phyloP scores from a whole-genome alignment of 1,284 basidiomycete species.

The Cryptococcus sp. region DNA sequence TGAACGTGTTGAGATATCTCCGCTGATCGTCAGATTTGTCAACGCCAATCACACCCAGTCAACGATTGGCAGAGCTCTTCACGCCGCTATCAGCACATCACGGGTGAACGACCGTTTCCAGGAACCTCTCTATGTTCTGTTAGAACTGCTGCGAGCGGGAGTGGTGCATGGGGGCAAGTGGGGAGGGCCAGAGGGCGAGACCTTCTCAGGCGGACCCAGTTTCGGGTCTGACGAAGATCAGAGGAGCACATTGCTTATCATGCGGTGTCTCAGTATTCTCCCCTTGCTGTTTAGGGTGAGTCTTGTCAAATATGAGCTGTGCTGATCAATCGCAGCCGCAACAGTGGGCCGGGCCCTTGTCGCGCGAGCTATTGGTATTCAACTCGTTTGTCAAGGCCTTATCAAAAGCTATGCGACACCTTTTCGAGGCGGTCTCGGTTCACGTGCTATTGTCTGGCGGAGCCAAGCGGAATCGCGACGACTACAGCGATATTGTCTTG shows the following conservation, averaged over 20 bases:
- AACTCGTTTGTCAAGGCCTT: constrained; percentile 93
- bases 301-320: neutral
- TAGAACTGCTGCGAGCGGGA: constrained; percentile 89
- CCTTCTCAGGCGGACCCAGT: constrained; percentile 90
- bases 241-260: constrained; percentile 87
- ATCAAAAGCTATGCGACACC: constrained; percentile 81
- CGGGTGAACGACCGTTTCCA: constrained; percentile 97
- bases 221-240: constrained; percentile 90
- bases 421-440: constrained; percentile 86
- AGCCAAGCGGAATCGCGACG: constrained; percentile 80
- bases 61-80: constrained; percentile 84
- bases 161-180: constrained; percentile 93
- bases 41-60: constrained; percentile 84
- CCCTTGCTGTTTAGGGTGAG: constrained; percentile 88
- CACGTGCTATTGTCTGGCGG: constrained; percentile 90
- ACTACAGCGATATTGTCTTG: constrained; percentile 87
- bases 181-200: constrained; percentile 64
- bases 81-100: constrained; percentile 71
- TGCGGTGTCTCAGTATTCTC: constrained; percentile 91
- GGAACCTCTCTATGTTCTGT: constrained; percentile 88
- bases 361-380: constrained; percentile 94
- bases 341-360: constrained; percentile 91
- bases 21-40: constrained; percentile 62
- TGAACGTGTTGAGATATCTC: constrained; percentile 7
- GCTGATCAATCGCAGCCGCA: constrained; percentile 59